Conservation (phyloP, 331 rosid species). For the Quercus tomentella region DNA sequence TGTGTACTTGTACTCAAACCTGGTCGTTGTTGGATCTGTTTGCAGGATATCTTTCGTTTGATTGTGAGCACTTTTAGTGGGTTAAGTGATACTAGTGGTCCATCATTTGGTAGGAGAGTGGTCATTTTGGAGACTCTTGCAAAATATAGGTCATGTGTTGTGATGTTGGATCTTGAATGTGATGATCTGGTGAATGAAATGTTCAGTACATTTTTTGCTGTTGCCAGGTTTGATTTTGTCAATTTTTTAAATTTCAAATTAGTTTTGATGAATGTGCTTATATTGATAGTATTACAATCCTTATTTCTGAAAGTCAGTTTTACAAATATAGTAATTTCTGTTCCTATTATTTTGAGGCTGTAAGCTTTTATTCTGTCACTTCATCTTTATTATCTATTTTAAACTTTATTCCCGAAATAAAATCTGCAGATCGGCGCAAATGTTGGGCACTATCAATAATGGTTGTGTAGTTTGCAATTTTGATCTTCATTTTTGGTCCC, state of each 20-base stretch:
- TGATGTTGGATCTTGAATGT: constrained; percentile 98
- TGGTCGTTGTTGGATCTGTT: constrained; percentile 29
- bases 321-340: background rate
- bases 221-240: constrained; percentile 72
- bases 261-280: background rate
- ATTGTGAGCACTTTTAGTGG: constrained; percentile 85
- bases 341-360: constrained; percentile 9
- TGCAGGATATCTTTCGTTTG: constrained; percentile 86
- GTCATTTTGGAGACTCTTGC: constrained; percentile 97
- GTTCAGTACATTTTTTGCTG: constrained; percentile 78
- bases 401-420: background rate
- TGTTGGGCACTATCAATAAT: background rate
- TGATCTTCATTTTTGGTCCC: background rate
- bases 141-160: constrained; percentile 96
- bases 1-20: constrained; percentile 4
- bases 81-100: constrained; percentile 81
- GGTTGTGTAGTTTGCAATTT: background rate
- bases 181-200: constrained; percentile 88
- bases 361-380: background rate
- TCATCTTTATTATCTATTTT: background rate
- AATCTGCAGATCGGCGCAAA: background rate
- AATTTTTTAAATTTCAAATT: constrained; percentile 3
- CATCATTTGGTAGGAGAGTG: constrained; percentile 94
- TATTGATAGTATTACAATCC: constrained; percentile 10
- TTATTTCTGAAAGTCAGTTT: constrained; percentile 12